Percentiles rank a stretch among this genome's conserved stretches.
These are phyloP conservation scores for Epichloe hybrida DNA, from an alignment of 2,329 filamentous ascomycete genomes.

Conservation along the genomic window DNA sequence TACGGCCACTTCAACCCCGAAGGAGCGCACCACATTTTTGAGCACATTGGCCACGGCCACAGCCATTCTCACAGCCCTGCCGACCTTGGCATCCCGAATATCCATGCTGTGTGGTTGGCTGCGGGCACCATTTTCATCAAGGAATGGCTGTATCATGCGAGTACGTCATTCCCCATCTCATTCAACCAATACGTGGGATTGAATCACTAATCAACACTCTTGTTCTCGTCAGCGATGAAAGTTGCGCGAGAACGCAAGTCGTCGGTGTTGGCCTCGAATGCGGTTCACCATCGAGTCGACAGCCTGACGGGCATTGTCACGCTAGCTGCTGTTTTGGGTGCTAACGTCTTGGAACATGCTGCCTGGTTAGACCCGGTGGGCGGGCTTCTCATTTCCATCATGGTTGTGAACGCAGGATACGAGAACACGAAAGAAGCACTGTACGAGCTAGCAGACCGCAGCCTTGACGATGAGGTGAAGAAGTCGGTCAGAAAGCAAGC, in stretches of 20 bases:
- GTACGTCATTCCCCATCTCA: slow-evolving; percentile 45
- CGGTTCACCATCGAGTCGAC: slow-evolving; percentile 91
- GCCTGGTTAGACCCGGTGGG: slow-evolving; percentile 92
- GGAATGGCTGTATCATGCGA: slow-evolving; percentile 93
- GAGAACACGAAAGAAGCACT: slow-evolving; percentile 73
- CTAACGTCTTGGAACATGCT: slow-evolving; percentile 73
- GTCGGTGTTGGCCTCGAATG: slow-evolving; percentile 89
- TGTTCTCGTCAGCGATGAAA: slow-evolving; percentile 62
- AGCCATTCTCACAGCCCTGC: slow-evolving; percentile 42
- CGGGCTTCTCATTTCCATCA: slow-evolving; percentile 77
- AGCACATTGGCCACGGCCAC: slow-evolving; percentile 50
- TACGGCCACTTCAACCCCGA: slow-evolving; percentile 63
- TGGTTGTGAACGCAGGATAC: slow-evolving; percentile 85
- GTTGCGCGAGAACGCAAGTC: slow-evolving; percentile 88
- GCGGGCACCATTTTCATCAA: slow-evolving; percentile 82
- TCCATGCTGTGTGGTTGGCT: slow-evolving; percentile 92
- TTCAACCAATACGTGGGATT: too few species aligned
- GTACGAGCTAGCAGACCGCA: slow-evolving; percentile 80
- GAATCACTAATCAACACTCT: background rate
- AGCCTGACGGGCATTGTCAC: slow-evolving; percentile 92
- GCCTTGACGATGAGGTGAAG: slow-evolving; percentile 76
- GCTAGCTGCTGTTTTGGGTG: slow-evolving; percentile 74
- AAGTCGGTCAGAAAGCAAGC: slow-evolving; percentile 54
- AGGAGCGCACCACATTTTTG: slow-evolving; percentile 48
- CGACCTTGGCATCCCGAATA: slow-evolving; percentile 50